A percentile compares a stretch with the other conserved stretches of the same genome.
These are phyloP conservation scores for Cordyceps pruinosa DNA, from an alignment of 2,329 filamentous ascomycete species.

Conservation along the genomic window DNA sequence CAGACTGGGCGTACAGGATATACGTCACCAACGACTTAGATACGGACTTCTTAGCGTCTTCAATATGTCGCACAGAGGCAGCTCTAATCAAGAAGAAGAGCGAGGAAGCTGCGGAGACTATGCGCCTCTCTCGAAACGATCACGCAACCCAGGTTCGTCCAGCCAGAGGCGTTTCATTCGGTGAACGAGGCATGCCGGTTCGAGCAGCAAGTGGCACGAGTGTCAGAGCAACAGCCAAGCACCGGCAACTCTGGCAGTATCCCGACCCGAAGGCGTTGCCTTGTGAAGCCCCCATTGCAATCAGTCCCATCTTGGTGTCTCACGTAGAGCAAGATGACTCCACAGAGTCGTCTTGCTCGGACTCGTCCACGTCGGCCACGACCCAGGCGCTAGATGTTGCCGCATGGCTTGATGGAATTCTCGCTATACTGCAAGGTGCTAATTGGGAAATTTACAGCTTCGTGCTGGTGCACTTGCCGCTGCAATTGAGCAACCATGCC, in stretches of 20 bases:
- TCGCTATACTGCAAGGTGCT: conserved; percentile 64
- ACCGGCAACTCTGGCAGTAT: conserved; percentile 51
- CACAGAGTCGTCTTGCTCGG: conserved; percentile 17
- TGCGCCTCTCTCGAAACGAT: conserved; percentile 39
- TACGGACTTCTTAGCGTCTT: conserved; percentile 63
- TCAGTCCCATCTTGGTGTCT: conserved; percentile 47
- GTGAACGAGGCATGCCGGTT: conserved; percentile 35
- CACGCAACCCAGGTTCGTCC: conserved; percentile 31
- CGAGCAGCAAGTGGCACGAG: conserved; percentile 38
- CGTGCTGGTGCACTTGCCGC: conserved; percentile 75
- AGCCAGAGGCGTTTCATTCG: conserved; percentile 46
- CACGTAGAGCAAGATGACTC: conserved; percentile 21
- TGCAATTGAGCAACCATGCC: conserved; percentile 83
- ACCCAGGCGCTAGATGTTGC: conserved; percentile 50
- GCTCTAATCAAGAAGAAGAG: conserved; percentile 44
- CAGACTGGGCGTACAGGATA: conserved; percentile 72
- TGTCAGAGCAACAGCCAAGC: conserved; percentile 27
- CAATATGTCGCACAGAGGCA: conserved; percentile 59
- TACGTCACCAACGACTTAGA: conserved; percentile 66
- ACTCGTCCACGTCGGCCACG: conserved; percentile 20
- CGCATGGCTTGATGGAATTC: conserved; percentile 70
- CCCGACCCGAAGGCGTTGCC: conserved; percentile 52
- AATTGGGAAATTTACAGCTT: conserved; percentile 95
- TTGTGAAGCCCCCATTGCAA: conserved; percentile 34
- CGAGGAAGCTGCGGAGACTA: conserved; percentile 42